Base-by-base conservation (phyloP, 1,139 yeast species). In the Lodderomyces metapsilosis region DNA sequence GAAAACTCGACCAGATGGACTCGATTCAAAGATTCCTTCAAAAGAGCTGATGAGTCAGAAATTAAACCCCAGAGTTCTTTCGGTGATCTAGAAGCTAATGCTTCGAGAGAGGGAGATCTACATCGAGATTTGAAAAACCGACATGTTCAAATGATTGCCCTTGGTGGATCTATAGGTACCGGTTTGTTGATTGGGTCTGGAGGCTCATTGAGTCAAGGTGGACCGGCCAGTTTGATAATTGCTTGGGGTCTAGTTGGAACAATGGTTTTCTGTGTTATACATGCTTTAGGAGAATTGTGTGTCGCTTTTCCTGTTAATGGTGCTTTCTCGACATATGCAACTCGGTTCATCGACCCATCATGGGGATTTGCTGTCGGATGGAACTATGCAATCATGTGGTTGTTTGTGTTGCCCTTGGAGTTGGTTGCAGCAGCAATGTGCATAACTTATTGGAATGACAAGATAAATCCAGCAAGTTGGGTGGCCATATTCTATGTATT, bases 251-350 rank as follows among this genome's bases (percentile, higher is more conserved):
- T 82, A 37, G 74, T 85, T 48, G 86, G 89, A 36, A 70, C 84
- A 6, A 73, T 84, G 76, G 78, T 88, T 51, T 85, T 79, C 64
- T 76, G 80, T 53, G 84, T 87, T 36, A 83, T 87, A 54, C 91
- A 86, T 58, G 82, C 92, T n/a, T 78, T 88, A 43, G 94, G 95
- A 49, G 96, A 88, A 62, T 60, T 88, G 58, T 88, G 94, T 37
- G 87, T 85, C 32, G 74, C 82, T 11, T 86, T 82, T 62, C 91
- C 94, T 5, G 81, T 87, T 36, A 71, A 85, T 42, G 96, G 95
- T 52, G 88, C 91, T 1, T 87, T 85, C 62, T 75, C 84, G 35
- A 78, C 84, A 43, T 86, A 82, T 59, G 78, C 88, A 27, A 68
- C 87, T 4, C 71, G 84, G 43, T 82, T 86, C 51, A 68, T 88